Percentiles rank a stretch among this genome's conserved stretches.
Evolutionary conservation across 805 yeast genomes (phyloP).

Genomic region (Cyberlindnera lachancei): DNA sequence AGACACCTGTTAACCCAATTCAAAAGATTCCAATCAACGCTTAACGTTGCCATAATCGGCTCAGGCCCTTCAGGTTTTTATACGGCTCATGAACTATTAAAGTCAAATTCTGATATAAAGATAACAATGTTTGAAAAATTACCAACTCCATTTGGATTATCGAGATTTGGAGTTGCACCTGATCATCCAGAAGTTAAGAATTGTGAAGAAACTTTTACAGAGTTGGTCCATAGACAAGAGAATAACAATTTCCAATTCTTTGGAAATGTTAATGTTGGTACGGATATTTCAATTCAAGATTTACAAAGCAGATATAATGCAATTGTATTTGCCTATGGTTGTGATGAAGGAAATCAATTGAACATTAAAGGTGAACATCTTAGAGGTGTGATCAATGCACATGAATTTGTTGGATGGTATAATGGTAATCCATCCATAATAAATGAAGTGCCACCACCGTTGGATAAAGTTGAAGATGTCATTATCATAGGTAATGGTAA

Average conservation of each 20-base stretch:
- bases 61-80: slow-evolving; percentile 97
- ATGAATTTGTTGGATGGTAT: slow-evolving; percentile 93
- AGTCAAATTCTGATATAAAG: slow-evolving; percentile 29
- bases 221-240: slow-evolving; percentile 24
- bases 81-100: slow-evolving; percentile 68
- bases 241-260: slow-evolving; percentile 42
- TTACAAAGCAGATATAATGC: slow-evolving; percentile 58
- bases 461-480: slow-evolving; percentile 54
- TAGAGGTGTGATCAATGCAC: slow-evolving; percentile 68
- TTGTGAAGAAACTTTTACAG: slow-evolving; percentile 62
- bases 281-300: slow-evolving; percentile 43
- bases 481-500: slow-evolving; percentile 94
- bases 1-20: no score
- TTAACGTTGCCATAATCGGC: slow-evolving; percentile 54
- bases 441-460: slow-evolving; percentile 39
- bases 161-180: slow-evolving; percentile 97
- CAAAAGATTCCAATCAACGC: slow-evolving; percentile 7
- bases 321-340: slow-evolving; percentile 78
- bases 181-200: slow-evolving; percentile 96
- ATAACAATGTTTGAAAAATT: slow-evolving; percentile 76
- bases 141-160: slow-evolving; percentile 88
- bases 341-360: slow-evolving; percentile 47
- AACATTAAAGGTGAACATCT: slow-evolving; percentile 48
- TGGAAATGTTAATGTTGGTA: slow-evolving; percentile 70
- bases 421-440: slow-evolving; percentile 72